phyloP scores from a whole-genome alignment of 352 stramenopile species.

The Phytopythium cucurbitacearum region DNA sequence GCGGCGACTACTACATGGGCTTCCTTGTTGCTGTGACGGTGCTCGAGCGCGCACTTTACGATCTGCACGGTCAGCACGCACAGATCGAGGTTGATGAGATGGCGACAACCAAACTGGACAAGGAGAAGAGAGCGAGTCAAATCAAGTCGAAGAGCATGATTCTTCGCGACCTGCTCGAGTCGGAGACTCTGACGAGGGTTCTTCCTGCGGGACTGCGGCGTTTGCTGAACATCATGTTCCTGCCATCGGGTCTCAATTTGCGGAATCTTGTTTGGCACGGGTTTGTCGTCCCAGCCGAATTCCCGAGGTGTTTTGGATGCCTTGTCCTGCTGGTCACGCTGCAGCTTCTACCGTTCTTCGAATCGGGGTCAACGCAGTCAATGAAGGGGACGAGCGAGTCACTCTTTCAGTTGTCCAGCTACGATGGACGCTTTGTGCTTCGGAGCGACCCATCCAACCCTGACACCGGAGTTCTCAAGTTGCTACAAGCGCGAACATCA shows the following conservation, averaged over 20 bases:
- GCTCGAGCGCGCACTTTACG: slow-evolving; percentile 57
- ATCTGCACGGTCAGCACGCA: slow-evolving; percentile 27
- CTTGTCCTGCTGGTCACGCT: slow-evolving; percentile 46
- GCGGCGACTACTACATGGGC: slow-evolving; percentile 49
- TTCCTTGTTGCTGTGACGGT: slow-evolving; percentile 57
- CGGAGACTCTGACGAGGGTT: slow-evolving; percentile 18
- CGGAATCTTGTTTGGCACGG: slow-evolving; percentile 73
- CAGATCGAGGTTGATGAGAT: no score
- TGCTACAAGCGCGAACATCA: background rate
- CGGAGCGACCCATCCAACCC: background rate
- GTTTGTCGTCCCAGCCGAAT: slow-evolving; percentile 46
- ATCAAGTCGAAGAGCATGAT: slow-evolving; percentile 54
- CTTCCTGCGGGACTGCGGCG: slow-evolving; percentile 36
- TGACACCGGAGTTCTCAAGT: no score
- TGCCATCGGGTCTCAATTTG: slow-evolving; percentile 58
- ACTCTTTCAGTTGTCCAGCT: slow-evolving; percentile 20
- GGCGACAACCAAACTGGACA: no score
- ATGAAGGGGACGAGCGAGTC: background rate
- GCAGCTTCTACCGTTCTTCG: slow-evolving; percentile 22
- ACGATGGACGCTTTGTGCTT: slow-evolving; percentile 13
- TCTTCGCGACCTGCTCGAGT: slow-evolving; percentile 54
- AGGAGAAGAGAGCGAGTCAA: background rate
- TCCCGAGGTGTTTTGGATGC: slow-evolving; percentile 52
- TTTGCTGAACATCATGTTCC: slow-evolving; percentile 48
- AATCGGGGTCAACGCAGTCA: slow-evolving; percentile 2